Evolutionary conservation across 441 rosid genomes (phyloP).

Genomic region (Corymbia citriodora): DNA sequence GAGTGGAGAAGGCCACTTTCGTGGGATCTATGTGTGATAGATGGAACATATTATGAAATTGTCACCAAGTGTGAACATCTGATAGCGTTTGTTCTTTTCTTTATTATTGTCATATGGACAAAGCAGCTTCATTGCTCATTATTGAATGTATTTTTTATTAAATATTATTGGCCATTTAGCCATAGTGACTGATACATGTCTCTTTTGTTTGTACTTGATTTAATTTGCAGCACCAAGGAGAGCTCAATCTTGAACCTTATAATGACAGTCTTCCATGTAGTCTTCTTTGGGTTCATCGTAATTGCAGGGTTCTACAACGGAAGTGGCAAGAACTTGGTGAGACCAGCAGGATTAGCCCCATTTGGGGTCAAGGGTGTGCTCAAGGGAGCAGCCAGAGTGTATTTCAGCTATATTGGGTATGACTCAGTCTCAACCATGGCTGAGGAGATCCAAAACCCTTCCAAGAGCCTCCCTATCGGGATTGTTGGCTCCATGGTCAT

Average conservation of each 20-base stretch:
- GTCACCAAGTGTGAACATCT: neutral
- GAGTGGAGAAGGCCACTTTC: neutral
- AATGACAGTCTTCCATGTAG: conserved; percentile 76
- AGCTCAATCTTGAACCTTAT: conserved; percentile 75
- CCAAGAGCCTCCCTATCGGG: conserved; percentile 69
- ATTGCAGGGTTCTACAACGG: conserved; percentile 63
- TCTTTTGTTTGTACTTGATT: neutral
- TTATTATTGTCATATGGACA: neutral
- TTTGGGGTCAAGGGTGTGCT: conserved; percentile 67
- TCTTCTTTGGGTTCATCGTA: conserved; percentile 83
- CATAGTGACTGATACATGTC: conserved; percentile 18
- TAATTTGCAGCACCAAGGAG: conserved; percentile 74
- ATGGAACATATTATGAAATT: neutral
- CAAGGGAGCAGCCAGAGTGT: conserved; percentile 80
- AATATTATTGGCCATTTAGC: conserved; percentile 8
- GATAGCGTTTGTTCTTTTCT: neutral
- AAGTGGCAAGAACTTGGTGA: conserved; percentile 44
- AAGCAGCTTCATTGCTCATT: neutral
- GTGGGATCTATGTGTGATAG: neutral
- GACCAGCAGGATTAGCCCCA: conserved; percentile 78
- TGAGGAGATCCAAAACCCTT: conserved; percentile 86
- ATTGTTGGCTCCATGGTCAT: conserved; percentile 76
- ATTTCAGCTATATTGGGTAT: conserved; percentile 88
- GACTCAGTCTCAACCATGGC: conserved; percentile 94
- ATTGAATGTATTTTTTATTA: neutral